phyloP scores from a whole-genome alignment of 768 basidiomycete species.

The Favolaschia claudopus region DNA sequence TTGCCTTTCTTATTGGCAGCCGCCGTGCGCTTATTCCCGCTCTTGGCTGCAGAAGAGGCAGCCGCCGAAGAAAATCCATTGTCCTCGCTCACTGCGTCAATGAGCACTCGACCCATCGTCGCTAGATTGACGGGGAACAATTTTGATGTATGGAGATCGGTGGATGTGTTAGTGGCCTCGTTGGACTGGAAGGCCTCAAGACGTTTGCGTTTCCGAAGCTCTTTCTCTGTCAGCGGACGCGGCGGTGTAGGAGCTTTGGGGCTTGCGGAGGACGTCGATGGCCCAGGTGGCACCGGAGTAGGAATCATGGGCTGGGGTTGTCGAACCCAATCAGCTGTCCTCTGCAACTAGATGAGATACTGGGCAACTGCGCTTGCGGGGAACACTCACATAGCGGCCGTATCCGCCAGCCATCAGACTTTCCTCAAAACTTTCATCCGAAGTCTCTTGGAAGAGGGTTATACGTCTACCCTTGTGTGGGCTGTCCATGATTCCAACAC shows the following conservation, averaged over 20 bases:
- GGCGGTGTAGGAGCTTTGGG: slow-evolving; percentile 48
- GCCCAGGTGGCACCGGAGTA: slow-evolving; percentile 48
- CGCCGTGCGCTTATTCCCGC: slow-evolving; percentile 45
- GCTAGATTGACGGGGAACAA: slow-evolving; percentile 72
- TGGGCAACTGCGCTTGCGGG: background rate
- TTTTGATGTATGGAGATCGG: slow-evolving; percentile 41
- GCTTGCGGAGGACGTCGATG: slow-evolving; percentile 50
- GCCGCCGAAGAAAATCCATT: slow-evolving; percentile 33
- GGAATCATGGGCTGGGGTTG: slow-evolving; percentile 59
- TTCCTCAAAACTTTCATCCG: slow-evolving; percentile 86
- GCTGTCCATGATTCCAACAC: slow-evolving; percentile 72
- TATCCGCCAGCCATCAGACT: slow-evolving; percentile 85
- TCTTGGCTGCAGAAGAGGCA: slow-evolving; percentile 46
- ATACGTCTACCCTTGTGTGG: slow-evolving; percentile 77
- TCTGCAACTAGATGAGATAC: slow-evolving; percentile 39
- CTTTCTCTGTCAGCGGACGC: slow-evolving; percentile 59
- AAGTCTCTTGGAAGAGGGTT: slow-evolving; percentile 82
- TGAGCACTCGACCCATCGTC: slow-evolving; percentile 74
- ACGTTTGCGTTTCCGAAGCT: slow-evolving; percentile 71
- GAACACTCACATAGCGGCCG: slow-evolving; percentile 69
- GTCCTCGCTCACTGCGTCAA: slow-evolving; percentile 60
- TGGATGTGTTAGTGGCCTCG: slow-evolving; percentile 35
- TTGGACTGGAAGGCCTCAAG: slow-evolving; percentile 70
- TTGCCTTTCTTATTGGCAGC: slow-evolving; percentile 31
- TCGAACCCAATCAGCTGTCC: slow-evolving; percentile 68